Evolutionary conservation across 2,329 filamentous ascomycete species (phyloP).

Genomic region (Ustulina deusta): DNA sequence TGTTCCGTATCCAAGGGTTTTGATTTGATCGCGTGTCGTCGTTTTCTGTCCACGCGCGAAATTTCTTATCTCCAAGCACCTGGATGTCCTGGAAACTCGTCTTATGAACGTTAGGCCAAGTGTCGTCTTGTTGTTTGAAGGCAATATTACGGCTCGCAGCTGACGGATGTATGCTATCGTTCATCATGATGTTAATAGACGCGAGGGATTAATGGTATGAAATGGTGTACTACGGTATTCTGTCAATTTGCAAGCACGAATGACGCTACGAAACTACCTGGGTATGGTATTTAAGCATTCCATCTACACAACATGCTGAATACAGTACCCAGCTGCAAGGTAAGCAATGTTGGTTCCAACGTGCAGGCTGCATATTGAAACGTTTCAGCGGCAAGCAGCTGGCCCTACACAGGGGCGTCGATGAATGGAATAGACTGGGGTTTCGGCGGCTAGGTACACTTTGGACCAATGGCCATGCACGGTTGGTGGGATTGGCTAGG

Average conservation of each 20-base stretch:
- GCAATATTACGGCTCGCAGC: not conserved
- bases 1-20: not conserved
- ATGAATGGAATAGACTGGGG: too few relatives aligned
- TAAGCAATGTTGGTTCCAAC: not conserved
- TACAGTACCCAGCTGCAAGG: not conserved
- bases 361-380: not conserved
- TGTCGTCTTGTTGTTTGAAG: not conserved
- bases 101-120: not conserved
- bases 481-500: too few relatives aligned
- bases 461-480: too few relatives aligned
- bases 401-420: too few relatives aligned
- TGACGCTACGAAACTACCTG: not conserved
- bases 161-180: not conserved
- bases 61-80: not conserved
- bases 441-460: too few relatives aligned
- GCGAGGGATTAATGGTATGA: not conserved
- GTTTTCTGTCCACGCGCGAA: not conserved
- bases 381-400: not conserved
- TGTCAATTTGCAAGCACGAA: not conserved
- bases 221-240: not conserved
- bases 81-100: not conserved
- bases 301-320: not conserved
- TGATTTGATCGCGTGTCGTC: not conserved
- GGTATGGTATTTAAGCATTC: not conserved
- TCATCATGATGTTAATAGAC: not conserved